Evolutionary conservation across 2,329 filamentous ascomycete genomes (phyloP).

Genomic region (Plenodomus biglobosus): DNA sequence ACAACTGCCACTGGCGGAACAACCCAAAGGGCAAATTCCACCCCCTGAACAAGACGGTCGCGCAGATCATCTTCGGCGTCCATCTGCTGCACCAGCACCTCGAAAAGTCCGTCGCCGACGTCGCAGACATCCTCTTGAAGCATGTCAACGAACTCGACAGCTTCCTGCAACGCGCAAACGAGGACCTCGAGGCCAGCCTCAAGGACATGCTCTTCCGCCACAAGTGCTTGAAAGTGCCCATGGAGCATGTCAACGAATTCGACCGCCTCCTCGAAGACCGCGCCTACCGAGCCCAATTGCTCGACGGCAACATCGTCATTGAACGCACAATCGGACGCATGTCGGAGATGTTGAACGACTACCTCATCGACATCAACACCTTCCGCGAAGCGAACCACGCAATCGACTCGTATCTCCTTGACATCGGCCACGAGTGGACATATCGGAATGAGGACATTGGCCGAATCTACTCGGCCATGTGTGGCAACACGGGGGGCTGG

Average conservation of each 20-base stretch:
- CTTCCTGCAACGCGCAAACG: conserved; percentile 81
- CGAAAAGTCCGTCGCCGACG: conserved; percentile 85
- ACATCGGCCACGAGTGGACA: conserved; percentile 64
- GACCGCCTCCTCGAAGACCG: conserved; percentile 86
- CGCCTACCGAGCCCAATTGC: conserved; percentile 76
- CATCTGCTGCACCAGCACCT: conserved; percentile 82
- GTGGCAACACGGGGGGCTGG: conserved; percentile 90
- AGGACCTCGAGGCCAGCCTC: conserved; percentile 78
- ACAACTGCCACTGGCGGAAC: conserved; percentile 74
- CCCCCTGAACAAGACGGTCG: conserved; percentile 83
- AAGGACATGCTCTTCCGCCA: conserved; percentile 72
- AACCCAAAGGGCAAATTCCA: conserved; percentile 76
- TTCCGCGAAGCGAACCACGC: conserved; percentile 75
- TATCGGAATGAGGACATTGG: conserved; percentile 61
- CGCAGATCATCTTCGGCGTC: conserved; percentile 91
- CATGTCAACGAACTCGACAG: conserved; percentile 94
- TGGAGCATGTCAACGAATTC: conserved; percentile 80
- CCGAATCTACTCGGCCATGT: conserved; percentile 85
- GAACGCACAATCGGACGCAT: conserved; percentile 86
- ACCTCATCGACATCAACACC: conserved; percentile 75
- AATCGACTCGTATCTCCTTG: conserved; percentile 72
- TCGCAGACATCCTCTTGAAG: conserved; percentile 82
- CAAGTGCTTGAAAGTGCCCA: conserved; percentile 76
- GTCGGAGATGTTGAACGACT: conserved; percentile 71
- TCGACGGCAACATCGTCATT: conserved; percentile 86